Conservation (phyloP, 2,329 filamentous ascomycete genomes). For the Pseudogymnoascus pannorum region DNA sequence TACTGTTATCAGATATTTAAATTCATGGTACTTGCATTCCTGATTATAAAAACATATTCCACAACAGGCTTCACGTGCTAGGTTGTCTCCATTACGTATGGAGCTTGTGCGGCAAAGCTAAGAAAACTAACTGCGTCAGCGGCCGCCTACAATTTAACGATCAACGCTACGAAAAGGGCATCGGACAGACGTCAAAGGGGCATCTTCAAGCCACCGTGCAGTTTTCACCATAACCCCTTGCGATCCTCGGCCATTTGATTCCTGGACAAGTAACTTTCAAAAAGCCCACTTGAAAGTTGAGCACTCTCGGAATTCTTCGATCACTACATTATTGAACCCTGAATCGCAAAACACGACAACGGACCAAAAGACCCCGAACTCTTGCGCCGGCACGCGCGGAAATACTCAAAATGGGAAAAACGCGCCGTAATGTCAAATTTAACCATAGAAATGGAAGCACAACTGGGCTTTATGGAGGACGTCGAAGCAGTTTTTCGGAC, state of each 20-base stretch:
- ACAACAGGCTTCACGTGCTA: background rate
- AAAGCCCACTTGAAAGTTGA: background rate
- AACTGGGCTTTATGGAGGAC: slow-evolving; percentile 28
- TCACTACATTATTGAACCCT: background rate
- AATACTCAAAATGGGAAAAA: slow-evolving; percentile 33
- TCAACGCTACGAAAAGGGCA: slow-evolving; percentile 6
- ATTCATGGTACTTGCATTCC: background rate
- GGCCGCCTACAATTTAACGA: slow-evolving; percentile 6
- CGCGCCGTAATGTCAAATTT: slow-evolving; percentile 49
- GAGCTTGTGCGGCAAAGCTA: slow-evolving; percentile 9
- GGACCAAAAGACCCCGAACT: slow-evolving; percentile 9
- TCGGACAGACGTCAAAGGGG: slow-evolving; percentile 4
- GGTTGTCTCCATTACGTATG: slow-evolving; percentile 1
- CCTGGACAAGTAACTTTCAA: background rate
- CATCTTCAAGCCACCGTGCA: background rate
- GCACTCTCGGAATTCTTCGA: background rate
- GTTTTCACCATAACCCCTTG: background rate
- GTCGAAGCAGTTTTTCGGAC: slow-evolving; percentile 66
- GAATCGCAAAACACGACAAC: background rate
- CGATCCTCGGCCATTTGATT: background rate
- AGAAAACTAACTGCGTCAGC: slow-evolving; percentile 9
- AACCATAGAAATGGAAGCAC: slow-evolving; percentile 27
- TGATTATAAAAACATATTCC: background rate
- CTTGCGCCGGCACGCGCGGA: slow-evolving; percentile 10
- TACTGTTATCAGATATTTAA: background rate